Evolutionary conservation across 768 basidiomycete genomes (phyloP), one percentile per base, ranked within the genome.

Genomic region (Daedalea quercina): DNA sequence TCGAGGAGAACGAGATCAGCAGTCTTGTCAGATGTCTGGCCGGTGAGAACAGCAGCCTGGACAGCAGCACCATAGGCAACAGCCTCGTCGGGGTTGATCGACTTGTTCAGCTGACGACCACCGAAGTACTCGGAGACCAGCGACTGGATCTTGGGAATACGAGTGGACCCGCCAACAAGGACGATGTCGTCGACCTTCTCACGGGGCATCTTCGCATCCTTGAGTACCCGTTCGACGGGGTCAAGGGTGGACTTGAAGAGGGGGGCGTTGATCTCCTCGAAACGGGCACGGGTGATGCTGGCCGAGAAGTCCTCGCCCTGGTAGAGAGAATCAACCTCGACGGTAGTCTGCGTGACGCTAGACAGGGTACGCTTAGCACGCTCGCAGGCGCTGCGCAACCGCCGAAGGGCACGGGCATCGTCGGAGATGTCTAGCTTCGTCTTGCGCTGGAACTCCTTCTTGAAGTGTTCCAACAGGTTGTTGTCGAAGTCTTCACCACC

Each of bases 401-500:
- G 92, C 60, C 96, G 83, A 62, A 97, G 83, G 57, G 96, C 96
- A 77, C 96, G 93, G 56, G 96, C 79, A 75, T 99, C 95, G 45
- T 90, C 91, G 37, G 92, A 92, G 71, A 99, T 94, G 70, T 99
- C 96, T 67, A 85, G 84, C 77, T 97, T 95, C 66, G 87, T 84
- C 81, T 98, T 98, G 64, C 81, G 80, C 82, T 95, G 91, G 85
- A 99, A 99, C 77, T 99, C 96, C 70, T 87, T 89, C 83, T 95
- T 95, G 89, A 99, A 98, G 81, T 94, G 90, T 50, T 99, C 93
- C 57, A 98, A 75, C 60, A 99, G 85, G 68, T 91, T 83, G 76
- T 99, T 99, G 76, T 99, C 96, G 67, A 99, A 99, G 72, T 98
- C 96, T 76, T 99, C 96, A 76, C 96, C 96, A 77, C 95, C 96